phyloP scores from a whole-genome alignment of 306 rosid species.

The Cicer pinnatifidum region DNA sequence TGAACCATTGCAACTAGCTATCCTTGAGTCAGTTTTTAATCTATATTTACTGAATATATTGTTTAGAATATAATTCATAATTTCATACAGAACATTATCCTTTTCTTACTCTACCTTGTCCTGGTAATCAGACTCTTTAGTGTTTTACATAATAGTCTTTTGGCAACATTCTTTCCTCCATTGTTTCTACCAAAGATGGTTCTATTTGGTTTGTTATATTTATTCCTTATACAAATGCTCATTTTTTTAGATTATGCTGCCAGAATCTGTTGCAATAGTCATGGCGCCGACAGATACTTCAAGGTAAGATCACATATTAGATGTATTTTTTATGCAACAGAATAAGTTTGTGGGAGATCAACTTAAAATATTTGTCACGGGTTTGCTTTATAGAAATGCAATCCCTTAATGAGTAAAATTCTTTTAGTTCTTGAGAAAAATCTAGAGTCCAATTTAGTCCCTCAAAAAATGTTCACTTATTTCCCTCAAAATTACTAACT shows the following conservation, averaged over 20 bases:
- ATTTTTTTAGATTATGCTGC: slow-evolving; percentile 83
- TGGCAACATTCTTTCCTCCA: slow-evolving; percentile 5
- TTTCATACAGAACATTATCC: background rate
- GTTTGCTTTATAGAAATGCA: slow-evolving; percentile 6
- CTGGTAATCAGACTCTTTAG: slow-evolving; percentile 23
- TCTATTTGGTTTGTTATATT: background rate
- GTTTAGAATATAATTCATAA: background rate
- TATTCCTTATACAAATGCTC: slow-evolving; percentile 33
- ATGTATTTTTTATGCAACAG: slow-evolving; percentile 18
- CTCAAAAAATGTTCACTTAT: background rate
- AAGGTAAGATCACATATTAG: slow-evolving; percentile 58
- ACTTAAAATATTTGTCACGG: slow-evolving; percentile 18
- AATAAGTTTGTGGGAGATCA: slow-evolving; percentile 4
- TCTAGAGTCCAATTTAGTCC: background rate
- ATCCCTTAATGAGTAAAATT: background rate
- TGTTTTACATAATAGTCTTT: slow-evolving; percentile 1
- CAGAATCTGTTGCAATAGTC: slow-evolving; percentile 95
- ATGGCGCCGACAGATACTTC: slow-evolving; percentile 90
- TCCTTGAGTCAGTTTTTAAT: slow-evolving; percentile 9
- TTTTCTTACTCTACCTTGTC: background rate
- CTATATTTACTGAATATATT: slow-evolving; percentile 16
- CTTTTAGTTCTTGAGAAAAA: background rate
- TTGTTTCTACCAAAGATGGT: slow-evolving; percentile 14
- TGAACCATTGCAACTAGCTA: slow-evolving; percentile 4
- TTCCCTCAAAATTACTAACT: background rate